Percentiles rank a stretch among this genome's conserved stretches.
Evolutionary conservation across 2,329 filamentous ascomycete genomes (phyloP).

Genomic region (Berkeleyomyces basicola): DNA sequence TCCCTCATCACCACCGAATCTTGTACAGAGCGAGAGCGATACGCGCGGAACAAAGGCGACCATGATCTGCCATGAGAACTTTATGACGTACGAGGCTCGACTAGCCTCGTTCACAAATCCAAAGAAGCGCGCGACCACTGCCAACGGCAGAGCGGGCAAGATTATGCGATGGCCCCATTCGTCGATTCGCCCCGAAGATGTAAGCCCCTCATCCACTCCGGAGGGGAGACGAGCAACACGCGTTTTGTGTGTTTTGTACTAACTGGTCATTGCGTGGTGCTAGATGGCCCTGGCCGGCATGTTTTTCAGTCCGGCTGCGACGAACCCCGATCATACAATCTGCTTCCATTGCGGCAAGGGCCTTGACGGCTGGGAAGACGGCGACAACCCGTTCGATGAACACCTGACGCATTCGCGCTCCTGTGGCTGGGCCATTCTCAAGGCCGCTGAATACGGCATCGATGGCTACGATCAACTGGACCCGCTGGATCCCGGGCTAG

Average conservation of each 20-base stretch:
- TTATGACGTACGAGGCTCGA: constrained; percentile 55
- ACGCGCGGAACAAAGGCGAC: background rate
- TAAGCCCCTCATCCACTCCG: constrained; percentile 14
- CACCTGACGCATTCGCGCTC: constrained; percentile 67
- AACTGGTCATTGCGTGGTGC: background rate
- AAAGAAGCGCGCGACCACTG: constrained; percentile 54
- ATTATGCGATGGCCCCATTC: constrained; percentile 60
- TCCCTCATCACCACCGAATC: too few relatives aligned
- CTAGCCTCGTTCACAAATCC: constrained; percentile 58
- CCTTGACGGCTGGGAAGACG: constrained; percentile 81
- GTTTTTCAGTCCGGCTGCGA: constrained; percentile 61
- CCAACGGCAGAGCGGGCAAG: constrained; percentile 36
- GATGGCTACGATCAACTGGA: constrained; percentile 52
- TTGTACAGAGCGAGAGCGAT: too few relatives aligned
- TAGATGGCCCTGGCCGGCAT: constrained; percentile 86
- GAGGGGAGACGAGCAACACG: background rate
- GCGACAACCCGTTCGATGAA: constrained; percentile 68
- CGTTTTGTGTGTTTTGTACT: background rate
- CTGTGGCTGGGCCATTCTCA: constrained; percentile 75
- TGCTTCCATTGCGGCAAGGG: constrained; percentile 78
- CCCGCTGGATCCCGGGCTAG: constrained; percentile 53
- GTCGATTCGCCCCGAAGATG: constrained; percentile 21
- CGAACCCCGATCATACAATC: constrained; percentile 69
- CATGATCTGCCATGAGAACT: constrained; percentile 24
- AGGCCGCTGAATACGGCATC: constrained; percentile 42